These are phyloP conservation scores for Teratosphaeria gauchensis DNA, from an alignment of 2,329 filamentous ascomycete genomes.

Conservation along the genomic window DNA sequence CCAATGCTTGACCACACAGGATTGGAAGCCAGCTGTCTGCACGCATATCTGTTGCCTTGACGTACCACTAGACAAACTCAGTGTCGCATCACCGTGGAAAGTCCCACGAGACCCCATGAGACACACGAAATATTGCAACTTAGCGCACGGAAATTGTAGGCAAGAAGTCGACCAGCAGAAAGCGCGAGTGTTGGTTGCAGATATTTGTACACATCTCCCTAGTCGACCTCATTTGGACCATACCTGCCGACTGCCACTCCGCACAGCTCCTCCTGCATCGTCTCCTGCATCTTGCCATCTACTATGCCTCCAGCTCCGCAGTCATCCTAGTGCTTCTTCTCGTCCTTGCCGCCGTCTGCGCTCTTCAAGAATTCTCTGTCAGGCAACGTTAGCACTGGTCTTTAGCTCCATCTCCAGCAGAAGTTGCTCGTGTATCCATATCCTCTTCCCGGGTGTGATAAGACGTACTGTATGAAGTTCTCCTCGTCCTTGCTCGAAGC, in stretches of 20 bases:
- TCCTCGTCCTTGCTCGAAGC: slow-evolving; percentile 59
- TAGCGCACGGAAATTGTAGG: no score
- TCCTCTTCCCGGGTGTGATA: not conserved
- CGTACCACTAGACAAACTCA: no score
- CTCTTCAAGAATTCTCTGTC: slow-evolving; percentile 11
- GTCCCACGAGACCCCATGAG: no score
- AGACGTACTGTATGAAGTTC: slow-evolving; percentile 56
- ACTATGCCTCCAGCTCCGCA: not conserved
- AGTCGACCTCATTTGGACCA: not conserved
- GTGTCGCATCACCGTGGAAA: no score
- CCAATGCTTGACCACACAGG: no score
- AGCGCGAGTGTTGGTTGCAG: not conserved
- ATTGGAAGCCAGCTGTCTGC: no score
- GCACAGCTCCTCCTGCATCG: not conserved
- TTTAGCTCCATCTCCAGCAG: not conserved
- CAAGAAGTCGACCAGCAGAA: not conserved
- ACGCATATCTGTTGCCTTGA: no score
- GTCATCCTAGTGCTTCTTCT: not conserved
- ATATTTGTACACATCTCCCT: not conserved
- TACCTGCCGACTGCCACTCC: not conserved
- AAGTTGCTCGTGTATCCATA: not conserved
- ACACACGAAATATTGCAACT: no score
- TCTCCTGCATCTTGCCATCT: not conserved
- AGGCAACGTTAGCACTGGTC: not conserved
- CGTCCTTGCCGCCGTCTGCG: slow-evolving; percentile 4